Percentiles rank a stretch among this genome's conserved stretches.
phyloP scores from a whole-genome alignment of 257 asterid species.

The Henckelia pumila region DNA sequence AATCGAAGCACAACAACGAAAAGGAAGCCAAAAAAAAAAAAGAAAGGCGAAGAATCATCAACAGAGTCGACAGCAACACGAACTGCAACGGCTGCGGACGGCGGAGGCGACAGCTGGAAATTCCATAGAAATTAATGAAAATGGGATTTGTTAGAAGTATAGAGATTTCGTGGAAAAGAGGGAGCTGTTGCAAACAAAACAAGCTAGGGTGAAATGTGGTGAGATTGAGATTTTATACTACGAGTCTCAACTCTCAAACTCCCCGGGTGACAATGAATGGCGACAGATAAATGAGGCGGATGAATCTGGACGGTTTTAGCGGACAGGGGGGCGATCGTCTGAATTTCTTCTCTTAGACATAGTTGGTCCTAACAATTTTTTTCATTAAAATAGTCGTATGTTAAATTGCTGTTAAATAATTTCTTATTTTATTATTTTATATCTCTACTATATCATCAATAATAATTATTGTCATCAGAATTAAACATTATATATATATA shows the following conservation, averaged over 20 bases:
- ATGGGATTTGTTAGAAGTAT: background rate
- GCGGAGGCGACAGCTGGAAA: constrained; percentile 25
- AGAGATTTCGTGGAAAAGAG: background rate
- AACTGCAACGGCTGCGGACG: constrained; percentile 19
- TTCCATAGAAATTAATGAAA: constrained; percentile 24
- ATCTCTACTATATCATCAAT: too few species aligned
- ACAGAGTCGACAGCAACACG: constrained; percentile 24
- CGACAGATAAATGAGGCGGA: background rate
- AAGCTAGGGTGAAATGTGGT: background rate
- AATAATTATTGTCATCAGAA: too few species aligned
- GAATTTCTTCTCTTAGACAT: too few species aligned
- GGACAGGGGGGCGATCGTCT: constrained; percentile 2
- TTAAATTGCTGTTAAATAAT: too few species aligned
- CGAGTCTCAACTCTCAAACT: constrained; percentile 30
- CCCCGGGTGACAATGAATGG: constrained; percentile 17
- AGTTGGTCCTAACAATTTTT: too few species aligned
- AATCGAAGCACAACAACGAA: constrained; percentile 16
- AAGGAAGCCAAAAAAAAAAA: background rate
- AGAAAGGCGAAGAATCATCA: constrained; percentile 14
- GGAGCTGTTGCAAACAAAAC: background rate
- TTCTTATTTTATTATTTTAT: too few species aligned
- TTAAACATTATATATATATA: too few species aligned
- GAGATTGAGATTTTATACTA: constrained; percentile 12
- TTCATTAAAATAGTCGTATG: too few species aligned
- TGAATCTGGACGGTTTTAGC: constrained; percentile 47